A percentile compares a stretch with the other conserved stretches of the same genome.
Evolutionary conservation across 768 basidiomycete genomes (phyloP).

Genomic region (Mycena leptocephala): DNA sequence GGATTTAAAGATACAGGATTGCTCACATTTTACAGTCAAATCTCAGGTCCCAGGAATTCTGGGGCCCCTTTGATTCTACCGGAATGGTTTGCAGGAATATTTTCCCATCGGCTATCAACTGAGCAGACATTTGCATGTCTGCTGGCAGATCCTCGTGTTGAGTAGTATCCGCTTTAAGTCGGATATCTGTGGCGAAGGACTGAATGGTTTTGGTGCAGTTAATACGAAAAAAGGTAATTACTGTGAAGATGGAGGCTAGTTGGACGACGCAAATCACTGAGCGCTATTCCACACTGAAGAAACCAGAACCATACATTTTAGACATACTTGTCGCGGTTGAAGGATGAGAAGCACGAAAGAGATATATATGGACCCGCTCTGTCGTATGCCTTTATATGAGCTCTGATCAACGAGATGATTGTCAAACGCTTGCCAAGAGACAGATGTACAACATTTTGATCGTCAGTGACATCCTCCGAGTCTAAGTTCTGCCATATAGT

Average conservation of each 20-base stretch:
- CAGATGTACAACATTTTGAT: too few relatives aligned
- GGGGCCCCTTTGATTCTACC: neutral
- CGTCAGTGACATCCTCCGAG: too few relatives aligned
- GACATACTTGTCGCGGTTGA: neutral
- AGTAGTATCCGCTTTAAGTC: neutral
- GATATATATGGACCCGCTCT: too few relatives aligned
- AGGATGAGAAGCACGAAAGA: too few relatives aligned
- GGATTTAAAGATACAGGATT: neutral
- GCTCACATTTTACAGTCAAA: conserved; percentile 10
- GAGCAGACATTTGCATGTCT: neutral
- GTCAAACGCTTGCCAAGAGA: too few relatives aligned
- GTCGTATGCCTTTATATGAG: too few relatives aligned
- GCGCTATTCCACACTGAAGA: neutral
- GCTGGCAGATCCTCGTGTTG: neutral
- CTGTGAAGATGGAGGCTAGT: neutral
- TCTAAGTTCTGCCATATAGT: too few relatives aligned
- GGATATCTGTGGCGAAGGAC: neutral
- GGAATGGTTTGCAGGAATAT: conserved; percentile 3
- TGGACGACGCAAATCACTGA: neutral
- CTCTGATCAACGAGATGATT: too few relatives aligned
- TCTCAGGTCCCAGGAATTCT: neutral
- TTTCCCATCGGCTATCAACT: neutral
- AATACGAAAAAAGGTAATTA: neutral
- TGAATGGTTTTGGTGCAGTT: neutral
- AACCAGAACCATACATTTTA: neutral